Conservation (phyloP, 345 rosid genomes). For the Pistacia atlantica region DNA sequence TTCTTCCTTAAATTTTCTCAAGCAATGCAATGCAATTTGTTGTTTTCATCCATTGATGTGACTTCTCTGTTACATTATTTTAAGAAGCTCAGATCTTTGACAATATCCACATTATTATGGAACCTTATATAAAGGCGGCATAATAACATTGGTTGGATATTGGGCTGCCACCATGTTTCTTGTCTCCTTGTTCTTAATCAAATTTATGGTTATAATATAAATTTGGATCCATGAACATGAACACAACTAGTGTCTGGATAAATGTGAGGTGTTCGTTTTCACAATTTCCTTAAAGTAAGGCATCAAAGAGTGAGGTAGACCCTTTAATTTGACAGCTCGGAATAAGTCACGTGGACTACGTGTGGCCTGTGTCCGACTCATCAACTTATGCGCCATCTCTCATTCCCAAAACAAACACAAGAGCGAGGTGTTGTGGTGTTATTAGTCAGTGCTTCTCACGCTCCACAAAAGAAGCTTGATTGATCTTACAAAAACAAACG, state of each 20-base stretch:
- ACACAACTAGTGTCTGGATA: too few relatives aligned
- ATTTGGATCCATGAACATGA: too few relatives aligned
- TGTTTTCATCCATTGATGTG: background rate
- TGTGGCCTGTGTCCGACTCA: slow-evolving; percentile 9
- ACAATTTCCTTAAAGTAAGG: too few relatives aligned
- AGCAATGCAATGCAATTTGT: background rate
- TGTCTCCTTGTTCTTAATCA: too few relatives aligned
- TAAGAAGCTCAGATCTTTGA: too few relatives aligned
- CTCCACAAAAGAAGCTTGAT: background rate
- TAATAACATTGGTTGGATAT: too few relatives aligned
- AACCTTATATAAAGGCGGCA: too few relatives aligned
- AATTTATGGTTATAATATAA: too few relatives aligned
- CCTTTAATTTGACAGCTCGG: background rate
- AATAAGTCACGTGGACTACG: slow-evolving; percentile 4
- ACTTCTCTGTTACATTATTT: background rate
- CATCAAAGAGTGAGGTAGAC: background rate
- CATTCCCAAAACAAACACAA: background rate
- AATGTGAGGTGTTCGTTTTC: too few relatives aligned
- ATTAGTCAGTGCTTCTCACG: slow-evolving; percentile 15
- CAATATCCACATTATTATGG: too few relatives aligned
- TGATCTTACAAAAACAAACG: background rate
- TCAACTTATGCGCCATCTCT: slow-evolving; percentile 1
- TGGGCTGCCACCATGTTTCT: too few relatives aligned
- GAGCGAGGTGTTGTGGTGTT: background rate
- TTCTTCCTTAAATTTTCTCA: background rate